phyloP scores from a whole-genome alignment of 306 rosid genomes.

The Fragaria ananassa region DNA sequence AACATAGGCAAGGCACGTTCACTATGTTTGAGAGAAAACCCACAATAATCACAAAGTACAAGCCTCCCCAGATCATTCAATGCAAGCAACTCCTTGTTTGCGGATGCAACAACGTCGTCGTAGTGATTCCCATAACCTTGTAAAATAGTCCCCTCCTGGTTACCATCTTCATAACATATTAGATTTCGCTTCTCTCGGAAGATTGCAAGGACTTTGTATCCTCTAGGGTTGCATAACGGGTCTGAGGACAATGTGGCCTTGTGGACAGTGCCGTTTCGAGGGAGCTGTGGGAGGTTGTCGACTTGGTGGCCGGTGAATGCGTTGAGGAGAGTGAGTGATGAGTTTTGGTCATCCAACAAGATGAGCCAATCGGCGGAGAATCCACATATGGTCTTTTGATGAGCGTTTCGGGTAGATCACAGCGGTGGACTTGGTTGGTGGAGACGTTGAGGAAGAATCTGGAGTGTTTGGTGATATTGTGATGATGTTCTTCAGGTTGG shows the following conservation, averaged over 20 bases:
- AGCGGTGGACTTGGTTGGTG: not conserved
- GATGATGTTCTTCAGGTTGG: not conserved
- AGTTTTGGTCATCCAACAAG: not conserved
- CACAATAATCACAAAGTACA: not conserved
- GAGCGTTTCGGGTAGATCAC: not conserved
- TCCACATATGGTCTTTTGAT: not conserved
- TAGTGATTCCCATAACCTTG: not conserved
- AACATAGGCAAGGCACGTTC: not conserved
- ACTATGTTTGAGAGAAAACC: not conserved
- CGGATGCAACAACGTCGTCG: not conserved
- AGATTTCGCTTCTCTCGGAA: constrained; percentile 1
- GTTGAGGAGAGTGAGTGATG: constrained; percentile 3
- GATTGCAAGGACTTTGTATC: constrained; percentile 1
- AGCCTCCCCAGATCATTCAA: not conserved
- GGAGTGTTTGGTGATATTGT: not conserved
- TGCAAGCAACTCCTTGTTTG: not conserved
- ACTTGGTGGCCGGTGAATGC: constrained; percentile 4
- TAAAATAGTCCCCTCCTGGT: not conserved
- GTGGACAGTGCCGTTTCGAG: not conserved
- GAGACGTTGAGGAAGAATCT: not conserved
- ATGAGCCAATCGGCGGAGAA: constrained; percentile 6
- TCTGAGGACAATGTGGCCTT: not conserved
- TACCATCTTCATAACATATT: not conserved
- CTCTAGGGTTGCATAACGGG: not conserved
- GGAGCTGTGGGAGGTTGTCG: not conserved